Conservation (phyloP, 2,329 filamentous ascomycete species). For the Ceratocystis cacaofunesta region DNA sequence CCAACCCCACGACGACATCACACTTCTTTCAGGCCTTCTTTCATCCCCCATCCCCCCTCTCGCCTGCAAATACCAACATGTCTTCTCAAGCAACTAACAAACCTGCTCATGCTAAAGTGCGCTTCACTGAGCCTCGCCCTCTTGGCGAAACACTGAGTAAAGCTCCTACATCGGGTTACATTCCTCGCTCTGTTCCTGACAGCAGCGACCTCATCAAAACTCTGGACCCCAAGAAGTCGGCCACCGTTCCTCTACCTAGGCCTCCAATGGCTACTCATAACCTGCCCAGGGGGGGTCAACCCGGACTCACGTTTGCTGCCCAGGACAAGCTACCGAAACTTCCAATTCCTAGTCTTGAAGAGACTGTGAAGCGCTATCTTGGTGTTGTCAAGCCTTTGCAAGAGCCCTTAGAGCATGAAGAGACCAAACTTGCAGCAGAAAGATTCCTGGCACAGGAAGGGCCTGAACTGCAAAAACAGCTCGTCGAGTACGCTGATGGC, state of each 20-base stretch:
- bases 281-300: slow-evolving; percentile 38
- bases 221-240: slow-evolving; percentile 3
- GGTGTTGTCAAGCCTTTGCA: slow-evolving; percentile 70
- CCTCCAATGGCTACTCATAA: slow-evolving; percentile 36
- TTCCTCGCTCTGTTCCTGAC: slow-evolving; percentile 29
- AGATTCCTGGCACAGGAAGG: slow-evolving; percentile 76
- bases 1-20: background rate
- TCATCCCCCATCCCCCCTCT: too few species aligned
- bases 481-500: slow-evolving; percentile 78
- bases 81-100: slow-evolving; percentile 13
- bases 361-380: slow-evolving; percentile 65
- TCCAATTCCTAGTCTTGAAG: slow-evolving; percentile 77
- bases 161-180: slow-evolving; percentile 17
- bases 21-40: background rate
- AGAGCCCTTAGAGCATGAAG: slow-evolving; percentile 61
- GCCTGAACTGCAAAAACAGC: slow-evolving; percentile 68
- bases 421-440: slow-evolving; percentile 63
- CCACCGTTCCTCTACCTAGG: background rate
- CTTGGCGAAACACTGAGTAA: slow-evolving; percentile 53
- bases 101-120: slow-evolving; percentile 27
- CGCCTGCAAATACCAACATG: background rate
- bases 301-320: slow-evolving; percentile 72
- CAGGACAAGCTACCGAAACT: slow-evolving; percentile 84
- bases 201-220: background rate
- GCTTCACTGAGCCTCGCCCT: slow-evolving; percentile 50